A percentile compares a stretch with the other conserved stretches of the same genome.
Conservation (phyloP, 768 basidiomycete species). For the Lactarius evosmus region DNA sequence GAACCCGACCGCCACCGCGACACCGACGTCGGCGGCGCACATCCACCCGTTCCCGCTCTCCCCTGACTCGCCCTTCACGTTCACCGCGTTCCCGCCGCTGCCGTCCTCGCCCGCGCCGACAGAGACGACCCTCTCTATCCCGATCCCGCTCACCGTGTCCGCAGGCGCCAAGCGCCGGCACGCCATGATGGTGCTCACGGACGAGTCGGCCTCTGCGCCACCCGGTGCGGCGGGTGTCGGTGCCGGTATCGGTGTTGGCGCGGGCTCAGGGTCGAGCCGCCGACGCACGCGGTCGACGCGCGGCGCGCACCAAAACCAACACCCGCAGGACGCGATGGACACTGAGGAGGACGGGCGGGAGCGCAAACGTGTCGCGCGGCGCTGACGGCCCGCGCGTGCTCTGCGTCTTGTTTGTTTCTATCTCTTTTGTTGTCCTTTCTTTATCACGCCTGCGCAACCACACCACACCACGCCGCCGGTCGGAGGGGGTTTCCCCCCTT, state of each 20-base stretch:
- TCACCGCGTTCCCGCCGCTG: constrained; percentile 31
- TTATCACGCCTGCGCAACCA: background rate
- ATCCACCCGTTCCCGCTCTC: constrained; percentile 23
- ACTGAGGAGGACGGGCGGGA: constrained; percentile 75
- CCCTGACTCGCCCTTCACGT: constrained; percentile 29
- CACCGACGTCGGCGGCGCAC: background rate
- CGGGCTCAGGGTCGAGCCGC: constrained; percentile 39
- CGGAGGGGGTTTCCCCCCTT: background rate
- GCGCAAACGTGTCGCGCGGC: constrained; percentile 67
- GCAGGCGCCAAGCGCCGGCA: constrained; percentile 72
- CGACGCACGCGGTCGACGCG: constrained; percentile 57
- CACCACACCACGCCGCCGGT: background rate
- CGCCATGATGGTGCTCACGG: constrained; percentile 68
- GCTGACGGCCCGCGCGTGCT: constrained; percentile 41
- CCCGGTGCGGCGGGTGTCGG: constrained; percentile 40
- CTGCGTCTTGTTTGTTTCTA: background rate
- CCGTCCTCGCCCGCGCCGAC: constrained; percentile 30
- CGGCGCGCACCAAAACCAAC: constrained; percentile 40
- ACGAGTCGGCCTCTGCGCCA: constrained; percentile 48
- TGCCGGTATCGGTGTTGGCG: constrained; percentile 1
- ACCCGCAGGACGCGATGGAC: constrained; percentile 54
- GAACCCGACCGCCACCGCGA: constrained; percentile 12
- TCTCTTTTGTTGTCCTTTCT: background rate
- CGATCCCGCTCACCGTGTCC: constrained; percentile 34
- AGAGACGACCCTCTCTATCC: constrained; percentile 27